These are phyloP conservation scores for Blastocystis sp. DNA, from an alignment of 352 stramenopile genomes.

Conservation along the genomic window DNA sequence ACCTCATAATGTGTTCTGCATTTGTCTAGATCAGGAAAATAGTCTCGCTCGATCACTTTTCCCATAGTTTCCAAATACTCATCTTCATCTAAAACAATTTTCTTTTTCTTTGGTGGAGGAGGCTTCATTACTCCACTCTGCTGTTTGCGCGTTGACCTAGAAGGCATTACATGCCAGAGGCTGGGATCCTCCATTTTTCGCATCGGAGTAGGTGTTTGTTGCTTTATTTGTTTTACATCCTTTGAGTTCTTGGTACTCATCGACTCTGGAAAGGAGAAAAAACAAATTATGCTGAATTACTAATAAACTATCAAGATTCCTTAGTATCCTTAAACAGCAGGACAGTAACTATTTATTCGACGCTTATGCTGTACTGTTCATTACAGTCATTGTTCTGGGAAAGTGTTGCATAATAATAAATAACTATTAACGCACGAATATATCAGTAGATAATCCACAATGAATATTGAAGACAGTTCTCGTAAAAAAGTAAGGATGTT, in stretches of 20 bases:
- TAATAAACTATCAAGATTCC: no score
- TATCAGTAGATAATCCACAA: no score
- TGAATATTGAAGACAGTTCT: no score
- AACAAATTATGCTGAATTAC: not conserved
- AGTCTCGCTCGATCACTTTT: constrained; percentile 59
- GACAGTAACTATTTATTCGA: no score
- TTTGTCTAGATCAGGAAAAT: constrained; percentile 57
- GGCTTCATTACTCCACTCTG: not conserved
- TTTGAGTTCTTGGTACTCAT: not conserved
- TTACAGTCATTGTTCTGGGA: no score
- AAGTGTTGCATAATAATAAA: no score
- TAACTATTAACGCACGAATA: no score
- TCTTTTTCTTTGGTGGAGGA: constrained; percentile 29
- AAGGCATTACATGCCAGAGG: constrained; percentile 56
- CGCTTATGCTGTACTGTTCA: no score
- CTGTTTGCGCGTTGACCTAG: not conserved
- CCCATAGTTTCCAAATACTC: constrained; percentile 36
- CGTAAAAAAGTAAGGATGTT: no score
- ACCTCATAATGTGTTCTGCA: constrained; percentile 40
- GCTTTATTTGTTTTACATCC: not conserved
- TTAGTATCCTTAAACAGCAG: no score
- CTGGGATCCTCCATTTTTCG: constrained; percentile 58
- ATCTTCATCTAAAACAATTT: constrained; percentile 49
- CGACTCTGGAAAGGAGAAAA: not conserved
- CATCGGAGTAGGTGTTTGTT: constrained; percentile 30